Evolutionary conservation across 2,329 filamentous ascomycete species (phyloP).

Genomic region (Aspergillus texensis): DNA sequence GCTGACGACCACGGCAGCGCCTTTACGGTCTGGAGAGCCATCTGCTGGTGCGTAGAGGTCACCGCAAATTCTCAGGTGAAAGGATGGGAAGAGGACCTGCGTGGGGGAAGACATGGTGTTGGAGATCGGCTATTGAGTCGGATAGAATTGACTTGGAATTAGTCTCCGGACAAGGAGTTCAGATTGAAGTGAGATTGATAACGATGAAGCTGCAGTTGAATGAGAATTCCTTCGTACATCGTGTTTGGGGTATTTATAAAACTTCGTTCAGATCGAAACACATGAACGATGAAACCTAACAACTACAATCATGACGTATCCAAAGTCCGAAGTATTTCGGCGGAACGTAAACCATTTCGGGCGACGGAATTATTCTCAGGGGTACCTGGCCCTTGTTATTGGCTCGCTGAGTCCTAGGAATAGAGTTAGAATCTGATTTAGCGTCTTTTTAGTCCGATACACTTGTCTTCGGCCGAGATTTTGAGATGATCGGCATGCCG

Average conservation of each 20-base stretch:
- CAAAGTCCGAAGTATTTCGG: not conserved
- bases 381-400: not conserved
- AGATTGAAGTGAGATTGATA: not conserved
- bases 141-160: not conserved
- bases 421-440: not conserved
- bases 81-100: constrained; percentile 3
- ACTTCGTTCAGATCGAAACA: not conserved
- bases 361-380: not conserved
- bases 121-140: not conserved
- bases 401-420: not conserved
- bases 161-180: not conserved
- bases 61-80: not conserved
- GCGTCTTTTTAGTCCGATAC: not conserved
- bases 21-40: constrained; percentile 8
- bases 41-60: not conserved
- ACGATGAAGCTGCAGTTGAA: not conserved
- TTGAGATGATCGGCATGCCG: not conserved
- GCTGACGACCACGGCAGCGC: constrained; percentile 18
- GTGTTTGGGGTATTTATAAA: not conserved
- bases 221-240: not conserved
- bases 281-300: no score
- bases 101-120: not conserved
- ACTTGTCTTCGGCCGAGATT: not conserved
- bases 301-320: not conserved
- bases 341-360: not conserved